Evolutionary conservation across 768 basidiomycete species (phyloP).

Genomic region (Boletus fagicola): DNA sequence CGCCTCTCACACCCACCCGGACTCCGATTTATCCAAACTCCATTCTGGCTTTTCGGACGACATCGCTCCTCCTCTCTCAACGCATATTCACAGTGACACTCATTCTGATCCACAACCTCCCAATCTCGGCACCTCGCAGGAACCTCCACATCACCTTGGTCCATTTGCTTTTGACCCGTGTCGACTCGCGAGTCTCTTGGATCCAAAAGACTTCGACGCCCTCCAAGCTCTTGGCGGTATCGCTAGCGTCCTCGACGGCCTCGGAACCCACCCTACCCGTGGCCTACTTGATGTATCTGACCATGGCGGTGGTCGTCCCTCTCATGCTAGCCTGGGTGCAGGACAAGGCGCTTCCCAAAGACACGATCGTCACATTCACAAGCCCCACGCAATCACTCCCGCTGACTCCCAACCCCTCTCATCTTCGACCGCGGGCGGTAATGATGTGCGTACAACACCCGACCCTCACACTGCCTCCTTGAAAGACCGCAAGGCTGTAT

Average conservation of each 20-base stretch:
- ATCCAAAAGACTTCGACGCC: constrained; percentile 76
- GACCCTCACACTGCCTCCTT: constrained; percentile 41
- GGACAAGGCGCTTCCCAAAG: constrained; percentile 34
- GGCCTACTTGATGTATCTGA: constrained; percentile 37
- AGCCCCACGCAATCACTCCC: neutral
- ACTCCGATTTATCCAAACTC: constrained; percentile 36
- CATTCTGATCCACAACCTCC: constrained; percentile 19
- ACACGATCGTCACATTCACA: constrained; percentile 23
- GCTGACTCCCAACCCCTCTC: constrained; percentile 9
- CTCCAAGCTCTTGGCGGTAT: constrained; percentile 73
- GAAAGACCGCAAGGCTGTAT: constrained; percentile 63
- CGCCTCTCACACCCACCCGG: constrained; percentile 38
- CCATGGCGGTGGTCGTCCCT: neutral
- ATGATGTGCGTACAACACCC: neutral
- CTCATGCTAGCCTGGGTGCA: constrained; percentile 25
- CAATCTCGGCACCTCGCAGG: constrained; percentile 34
- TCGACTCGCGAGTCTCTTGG: constrained; percentile 79
- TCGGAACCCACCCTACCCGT: constrained; percentile 61
- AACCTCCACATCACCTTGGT: constrained; percentile 50
- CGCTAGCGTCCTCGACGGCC: constrained; percentile 59
- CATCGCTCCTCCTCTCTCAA: constrained; percentile 12
- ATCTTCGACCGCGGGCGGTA: constrained; percentile 10
- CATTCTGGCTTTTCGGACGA: constrained; percentile 3
- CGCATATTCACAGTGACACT: constrained; percentile 25
- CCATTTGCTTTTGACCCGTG: constrained; percentile 77